Conservation (phyloP, 805 yeast species). For the Ogataea allantospora region DNA sequence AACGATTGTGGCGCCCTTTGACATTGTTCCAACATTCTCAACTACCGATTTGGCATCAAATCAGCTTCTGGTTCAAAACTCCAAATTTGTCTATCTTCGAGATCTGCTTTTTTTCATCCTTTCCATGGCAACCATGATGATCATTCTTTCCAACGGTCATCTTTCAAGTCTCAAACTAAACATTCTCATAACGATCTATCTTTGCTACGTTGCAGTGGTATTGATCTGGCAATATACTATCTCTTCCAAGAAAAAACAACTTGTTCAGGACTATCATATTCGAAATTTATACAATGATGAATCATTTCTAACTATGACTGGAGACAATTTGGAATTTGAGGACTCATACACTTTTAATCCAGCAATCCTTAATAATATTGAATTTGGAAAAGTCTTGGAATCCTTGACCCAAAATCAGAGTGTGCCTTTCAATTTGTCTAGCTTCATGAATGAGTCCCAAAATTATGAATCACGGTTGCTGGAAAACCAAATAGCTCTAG, state of each 20-base stretch:
- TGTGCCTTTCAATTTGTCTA: conserved; percentile 16
- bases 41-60: conserved; percentile 9
- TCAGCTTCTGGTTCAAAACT: conserved; percentile 29
- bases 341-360: conserved; percentile 33
- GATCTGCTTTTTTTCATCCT: conserved; percentile 61
- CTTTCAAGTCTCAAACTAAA: conserved; percentile 55
- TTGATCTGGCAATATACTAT: conserved; percentile 41
- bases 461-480: conserved; percentile 23
- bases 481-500: conserved; percentile 11
- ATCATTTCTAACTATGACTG: conserved; percentile 18
- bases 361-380: conserved; percentile 27
- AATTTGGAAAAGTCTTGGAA: conserved; percentile 28
- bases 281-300: conserved; percentile 31
- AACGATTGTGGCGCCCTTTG: conserved; percentile 65
- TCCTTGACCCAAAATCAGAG: conserved; percentile 25
- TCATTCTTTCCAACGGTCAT: conserved; percentile 49
- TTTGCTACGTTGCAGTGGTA: conserved; percentile 55
- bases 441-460: conserved; percentile 18
- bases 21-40: conserved; percentile 35
- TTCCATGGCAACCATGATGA: conserved; percentile 48
- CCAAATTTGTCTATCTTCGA: conserved; percentile 49
- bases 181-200: conserved; percentile 54
- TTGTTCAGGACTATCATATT: conserved; percentile 24
- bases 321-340: conserved; percentile 28
- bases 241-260: conserved; percentile 13